Evolutionary conservation across 805 yeast species (phyloP).

Genomic region (Tetrapisispora nanseiensis): DNA sequence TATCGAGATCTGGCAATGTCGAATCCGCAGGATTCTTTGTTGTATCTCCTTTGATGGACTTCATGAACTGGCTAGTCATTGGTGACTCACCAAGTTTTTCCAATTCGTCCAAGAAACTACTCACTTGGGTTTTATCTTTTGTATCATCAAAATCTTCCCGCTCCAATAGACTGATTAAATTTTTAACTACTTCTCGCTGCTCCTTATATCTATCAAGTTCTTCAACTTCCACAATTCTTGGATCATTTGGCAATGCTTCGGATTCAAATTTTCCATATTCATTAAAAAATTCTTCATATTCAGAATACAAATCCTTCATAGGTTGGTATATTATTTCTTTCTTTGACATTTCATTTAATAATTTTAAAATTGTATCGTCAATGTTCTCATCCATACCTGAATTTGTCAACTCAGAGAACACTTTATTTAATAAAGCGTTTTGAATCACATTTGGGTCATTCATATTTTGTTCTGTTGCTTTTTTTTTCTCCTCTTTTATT

Average conservation of each 20-base stretch:
- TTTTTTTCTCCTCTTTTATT: conserved; percentile 40
- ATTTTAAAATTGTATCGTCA: conserved; percentile 58
- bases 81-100: conserved; percentile 29
- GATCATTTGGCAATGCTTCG: conserved; percentile 5
- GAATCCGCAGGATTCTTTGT: conserved; percentile 11
- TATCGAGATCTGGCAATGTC: conserved; percentile 18
- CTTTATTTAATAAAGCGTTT: conserved; percentile 38
- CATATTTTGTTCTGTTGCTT: conserved; percentile 27
- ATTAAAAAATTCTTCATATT: conserved; percentile 62
- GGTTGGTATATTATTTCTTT: conserved; percentile 86
- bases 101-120: conserved; percentile 21
- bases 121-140: conserved; percentile 13
- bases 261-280: conserved; percentile 39
- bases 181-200: conserved; percentile 53
- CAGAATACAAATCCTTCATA: conserved; percentile 63
- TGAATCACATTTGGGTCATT: conserved; percentile 30
- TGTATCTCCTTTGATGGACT: conserved; percentile 10
- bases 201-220: conserved; percentile 45
- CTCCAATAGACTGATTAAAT: conserved; percentile 61
- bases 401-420: conserved; percentile 51
- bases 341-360: conserved; percentile 73
- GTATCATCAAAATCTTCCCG: conserved; percentile 39
- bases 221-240: conserved; percentile 19
- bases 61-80: conserved; percentile 6
- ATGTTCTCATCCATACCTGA: conserved; percentile 32